These are phyloP conservation scores for Talaromyces liani DNA, from an alignment of 495 filamentous ascomycete genomes.

Conservation along the genomic window DNA sequence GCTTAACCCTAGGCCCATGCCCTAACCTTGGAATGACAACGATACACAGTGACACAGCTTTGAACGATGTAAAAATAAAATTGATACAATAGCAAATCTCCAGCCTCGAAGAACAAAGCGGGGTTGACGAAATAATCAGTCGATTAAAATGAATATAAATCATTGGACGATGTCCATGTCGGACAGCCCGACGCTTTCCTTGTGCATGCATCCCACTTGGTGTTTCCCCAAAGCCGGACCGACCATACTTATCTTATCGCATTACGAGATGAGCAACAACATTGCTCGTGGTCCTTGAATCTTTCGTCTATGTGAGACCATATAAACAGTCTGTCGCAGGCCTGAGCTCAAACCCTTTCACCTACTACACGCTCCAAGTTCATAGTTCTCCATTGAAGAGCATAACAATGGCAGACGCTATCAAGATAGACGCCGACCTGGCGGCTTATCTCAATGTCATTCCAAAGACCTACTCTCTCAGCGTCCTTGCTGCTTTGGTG, in stretches of 20 bases:
- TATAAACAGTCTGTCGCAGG: background rate
- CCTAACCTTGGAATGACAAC: background rate
- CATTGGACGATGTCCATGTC: background rate
- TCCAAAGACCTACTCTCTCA: conserved; percentile 2
- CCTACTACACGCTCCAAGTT: background rate
- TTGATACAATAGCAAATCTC: background rate
- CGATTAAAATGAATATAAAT: background rate
- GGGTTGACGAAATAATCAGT: background rate
- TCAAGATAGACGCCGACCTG: background rate
- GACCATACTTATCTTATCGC: background rate
- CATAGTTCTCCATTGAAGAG: background rate
- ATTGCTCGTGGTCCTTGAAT: background rate
- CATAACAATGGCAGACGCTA: background rate
- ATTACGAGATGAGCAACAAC: background rate
- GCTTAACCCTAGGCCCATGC: no score
- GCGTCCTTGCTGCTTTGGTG: background rate
- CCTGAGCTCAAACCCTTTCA: background rate
- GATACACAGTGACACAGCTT: background rate
- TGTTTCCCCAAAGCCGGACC: background rate
- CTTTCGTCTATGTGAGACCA: background rate
- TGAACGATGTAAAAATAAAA: no score
- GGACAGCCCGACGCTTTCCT: background rate
- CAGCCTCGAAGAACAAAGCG: background rate
- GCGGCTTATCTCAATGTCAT: background rate
- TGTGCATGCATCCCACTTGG: background rate